Conservation (phyloP, 2,329 filamentous ascomycete genomes). For the Bipolaris sorokiniana region DNA sequence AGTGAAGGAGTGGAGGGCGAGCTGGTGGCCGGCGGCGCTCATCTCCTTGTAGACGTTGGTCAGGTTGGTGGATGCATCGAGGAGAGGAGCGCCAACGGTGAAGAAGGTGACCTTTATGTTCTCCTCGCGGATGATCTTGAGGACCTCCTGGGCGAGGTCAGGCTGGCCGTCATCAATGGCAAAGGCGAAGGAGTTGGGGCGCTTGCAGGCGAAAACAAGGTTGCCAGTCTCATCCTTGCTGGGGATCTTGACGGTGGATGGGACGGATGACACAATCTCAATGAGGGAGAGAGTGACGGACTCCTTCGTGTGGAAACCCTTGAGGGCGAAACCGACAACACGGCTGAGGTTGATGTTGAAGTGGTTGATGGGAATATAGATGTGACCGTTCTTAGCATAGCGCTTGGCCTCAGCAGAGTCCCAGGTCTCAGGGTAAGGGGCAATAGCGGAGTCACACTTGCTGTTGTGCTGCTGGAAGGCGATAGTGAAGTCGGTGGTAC, state of each 20-base stretch:
- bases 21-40: slow-evolving; percentile 67
- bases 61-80: slow-evolving; percentile 65
- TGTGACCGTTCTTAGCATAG: slow-evolving; percentile 62
- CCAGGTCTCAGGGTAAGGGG: slow-evolving; percentile 70
- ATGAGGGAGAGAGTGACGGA: slow-evolving; percentile 61
- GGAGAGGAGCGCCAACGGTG: slow-evolving; percentile 68
- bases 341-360: slow-evolving; percentile 67
- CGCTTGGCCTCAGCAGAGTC: slow-evolving; percentile 69
- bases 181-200: slow-evolving; percentile 73
- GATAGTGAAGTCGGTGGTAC: slow-evolving; percentile 67
- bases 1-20: slow-evolving; percentile 71
- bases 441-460: slow-evolving; percentile 60
- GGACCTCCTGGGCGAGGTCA: slow-evolving; percentile 63
- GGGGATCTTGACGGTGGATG: slow-evolving; percentile 60
- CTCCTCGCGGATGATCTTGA: slow-evolving; percentile 66
- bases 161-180: slow-evolving; percentile 74
- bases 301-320: slow-evolving; percentile 66
- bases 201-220: slow-evolving; percentile 67
- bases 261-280: slow-evolving; percentile 65
- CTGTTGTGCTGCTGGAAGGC: slow-evolving; percentile 71
- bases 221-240: slow-evolving; percentile 66
- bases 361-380: slow-evolving; percentile 71
- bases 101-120: slow-evolving; percentile 73
- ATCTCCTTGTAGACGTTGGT: slow-evolving; percentile 69
- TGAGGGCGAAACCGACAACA: slow-evolving; percentile 65